Evolutionary conservation across 106 monocot genomes (phyloP).

Genomic region (Narthecium ossifragum): DNA sequence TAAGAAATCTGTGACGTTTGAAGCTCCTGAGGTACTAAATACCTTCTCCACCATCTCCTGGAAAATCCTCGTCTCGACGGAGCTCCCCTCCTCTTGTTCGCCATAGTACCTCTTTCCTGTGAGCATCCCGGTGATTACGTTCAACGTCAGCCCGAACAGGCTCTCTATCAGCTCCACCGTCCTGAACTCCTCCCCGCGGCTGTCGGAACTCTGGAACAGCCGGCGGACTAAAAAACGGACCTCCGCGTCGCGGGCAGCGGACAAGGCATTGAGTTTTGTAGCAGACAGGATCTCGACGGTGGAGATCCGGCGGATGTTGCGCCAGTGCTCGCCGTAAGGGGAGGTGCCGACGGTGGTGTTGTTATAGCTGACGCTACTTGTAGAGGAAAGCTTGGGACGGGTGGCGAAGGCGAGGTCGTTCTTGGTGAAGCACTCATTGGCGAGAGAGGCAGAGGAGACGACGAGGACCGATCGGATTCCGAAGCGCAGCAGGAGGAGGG

Average conservation of each 20-base stretch:
- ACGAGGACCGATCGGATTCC: conserved; percentile 21
- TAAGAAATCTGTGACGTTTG: conserved; percentile 13
- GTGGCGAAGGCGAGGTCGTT: conserved; percentile 30
- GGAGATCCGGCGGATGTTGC: too few relatives aligned
- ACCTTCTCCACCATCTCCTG: conserved; percentile 24
- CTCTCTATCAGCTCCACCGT: conserved; percentile 14
- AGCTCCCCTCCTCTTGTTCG: not conserved
- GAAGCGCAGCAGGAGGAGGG: conserved; percentile 29
- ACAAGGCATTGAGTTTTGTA: conserved; percentile 2
- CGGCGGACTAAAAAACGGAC: not conserved
- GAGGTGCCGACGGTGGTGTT: too few relatives aligned
- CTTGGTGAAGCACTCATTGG: too few relatives aligned
- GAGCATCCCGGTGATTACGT: conserved; percentile 20
- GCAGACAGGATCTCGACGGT: conserved; percentile 18
- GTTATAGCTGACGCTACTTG: conserved; percentile 20
- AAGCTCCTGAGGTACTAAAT: conserved; percentile 3
- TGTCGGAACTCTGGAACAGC: too few relatives aligned
- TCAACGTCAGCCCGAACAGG: conserved; percentile 21
- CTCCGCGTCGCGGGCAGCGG: conserved; percentile 15
- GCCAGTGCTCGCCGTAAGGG: conserved; percentile 25
- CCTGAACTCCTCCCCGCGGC: not conserved
- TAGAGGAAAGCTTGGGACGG: conserved; percentile 24
- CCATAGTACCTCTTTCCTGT: too few relatives aligned
- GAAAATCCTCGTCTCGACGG: too few relatives aligned
- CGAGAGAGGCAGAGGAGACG: conserved; percentile 28